Conservation (phyloP, 2,329 filamentous ascomycete species). For the Fusarium avenaceum region DNA sequence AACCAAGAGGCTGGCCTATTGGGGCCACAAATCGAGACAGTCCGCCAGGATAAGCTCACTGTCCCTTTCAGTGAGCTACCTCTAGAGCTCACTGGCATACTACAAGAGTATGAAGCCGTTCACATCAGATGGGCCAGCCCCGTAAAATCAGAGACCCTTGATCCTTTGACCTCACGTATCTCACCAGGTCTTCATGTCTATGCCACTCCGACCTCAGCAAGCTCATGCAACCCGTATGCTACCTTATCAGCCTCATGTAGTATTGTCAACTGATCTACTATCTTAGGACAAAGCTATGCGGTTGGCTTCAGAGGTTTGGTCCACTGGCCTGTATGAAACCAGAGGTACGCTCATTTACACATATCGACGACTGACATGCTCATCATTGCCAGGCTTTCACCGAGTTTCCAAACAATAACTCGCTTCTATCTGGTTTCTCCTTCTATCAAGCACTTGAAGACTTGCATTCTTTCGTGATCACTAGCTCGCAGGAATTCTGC, state of each 20-base stretch:
- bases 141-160: conserved; percentile 67
- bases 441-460: conserved; percentile 76
- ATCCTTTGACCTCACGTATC: conserved; percentile 80
- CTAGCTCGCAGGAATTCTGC: conserved; percentile 68
- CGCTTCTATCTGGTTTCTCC: conserved; percentile 70
- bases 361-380: conserved; percentile 4
- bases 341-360: conserved; percentile 44
- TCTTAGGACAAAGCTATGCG: conserved; percentile 66
- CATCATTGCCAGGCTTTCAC: conserved; percentile 68
- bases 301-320: conserved; percentile 70
- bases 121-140: conserved; percentile 84
- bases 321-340: conserved; percentile 65
- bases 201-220: conserved; percentile 68
- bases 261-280: conserved; percentile 3
- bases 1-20: conserved; percentile 69
- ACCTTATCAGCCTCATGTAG: not conserved
- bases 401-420: conserved; percentile 54
- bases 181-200: conserved; percentile 87
- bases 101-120: conserved; percentile 77
- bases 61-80: conserved; percentile 81
- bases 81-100: conserved; percentile 70
- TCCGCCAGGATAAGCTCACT: conserved; percentile 84
- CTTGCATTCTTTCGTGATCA: conserved; percentile 67
- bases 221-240: conserved; percentile 44
- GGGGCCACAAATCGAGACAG: conserved; percentile 70